A percentile compares a stretch with the other conserved stretches of the same genome.
These are phyloP conservation scores for Globisporangium cystogenes DNA, from an alignment of 352 stramenopile genomes.

Conservation along the genomic window DNA sequence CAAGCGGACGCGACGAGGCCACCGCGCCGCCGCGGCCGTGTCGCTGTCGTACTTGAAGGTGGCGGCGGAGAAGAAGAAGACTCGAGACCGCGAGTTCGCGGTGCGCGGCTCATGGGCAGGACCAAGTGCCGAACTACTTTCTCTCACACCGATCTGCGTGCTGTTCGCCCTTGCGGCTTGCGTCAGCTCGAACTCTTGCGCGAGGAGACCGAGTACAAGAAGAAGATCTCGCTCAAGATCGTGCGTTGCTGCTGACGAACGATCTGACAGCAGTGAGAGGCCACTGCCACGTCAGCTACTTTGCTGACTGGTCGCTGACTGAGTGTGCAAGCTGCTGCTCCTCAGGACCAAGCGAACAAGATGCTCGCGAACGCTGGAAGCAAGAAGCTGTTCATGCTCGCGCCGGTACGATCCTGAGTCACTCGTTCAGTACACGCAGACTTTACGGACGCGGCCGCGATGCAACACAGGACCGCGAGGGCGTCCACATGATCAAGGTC, in stretches of 20 bases:
- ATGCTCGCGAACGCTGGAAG: constrained; percentile 41
- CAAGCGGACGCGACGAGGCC: not conserved
- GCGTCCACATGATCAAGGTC: constrained; percentile 64
- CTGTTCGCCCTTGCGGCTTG: not conserved
- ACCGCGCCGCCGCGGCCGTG: constrained; percentile 25
- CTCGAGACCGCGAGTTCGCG: constrained; percentile 59
- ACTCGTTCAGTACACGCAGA: not conserved
- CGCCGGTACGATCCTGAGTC: constrained; percentile 22
- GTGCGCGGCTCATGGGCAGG: constrained; percentile 10
- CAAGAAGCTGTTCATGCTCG: constrained; percentile 38
- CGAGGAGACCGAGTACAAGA: constrained; percentile 60
- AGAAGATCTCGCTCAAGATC: constrained; percentile 73
- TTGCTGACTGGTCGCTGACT: not conserved
- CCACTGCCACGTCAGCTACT: not conserved
- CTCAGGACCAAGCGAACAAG: constrained; percentile 72
- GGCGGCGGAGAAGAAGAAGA: constrained; percentile 62
- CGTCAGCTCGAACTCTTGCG: constrained; percentile 43
- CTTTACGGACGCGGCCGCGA: not conserved
- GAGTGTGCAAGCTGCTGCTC: too few relatives aligned
- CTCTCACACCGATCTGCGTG: not conserved
- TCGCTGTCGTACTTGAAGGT: constrained; percentile 53
- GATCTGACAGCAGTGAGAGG: not conserved
- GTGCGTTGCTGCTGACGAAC: constrained; percentile 11
- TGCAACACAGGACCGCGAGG: constrained; percentile 43
- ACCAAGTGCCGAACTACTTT: not conserved